Base-by-base conservation (phyloP, 1,139 yeast species). In the Blastobotrys apis region DNA sequence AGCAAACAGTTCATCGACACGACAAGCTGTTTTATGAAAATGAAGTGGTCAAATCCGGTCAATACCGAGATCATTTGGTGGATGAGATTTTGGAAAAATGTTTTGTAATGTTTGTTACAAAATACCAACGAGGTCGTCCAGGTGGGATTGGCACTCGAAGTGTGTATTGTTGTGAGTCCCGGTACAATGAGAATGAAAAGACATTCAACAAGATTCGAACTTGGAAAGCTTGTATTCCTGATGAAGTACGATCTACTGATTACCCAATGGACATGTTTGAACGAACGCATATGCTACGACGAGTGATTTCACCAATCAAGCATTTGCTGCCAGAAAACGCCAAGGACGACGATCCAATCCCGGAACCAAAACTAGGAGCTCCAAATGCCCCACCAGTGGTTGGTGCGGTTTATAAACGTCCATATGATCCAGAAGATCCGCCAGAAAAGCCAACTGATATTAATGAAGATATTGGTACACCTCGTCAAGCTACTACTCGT, bases 201-300 rank as follows among this genome's bases (percentile, higher is more conserved):
- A 83, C 82, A 22, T 92, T 92, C 71, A 92, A 92, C 67, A 83
- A 94, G 62, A 92, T 92, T 58, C 78, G 97, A 60, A 92, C 98
- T 1, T 92, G 98, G 98, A 92, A 87, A 64, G 97, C 97, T 3
- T 92, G 98, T 69, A 75, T 92, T 53, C 98, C 98, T 0, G 98
- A 92, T 65, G 98, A 90, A 62, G 85, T 90, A 33, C 79, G 97
- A 59, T 90, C 84, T 51, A 75, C 78, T 41, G 97, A 92, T 62
- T 70, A 69, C 48, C 87, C 87, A 39, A 90, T 94, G 54, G 81
- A 81, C 35, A 44, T 58, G 46, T 71, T 66, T 57, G 72, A 67
- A 19, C 56, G 59, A 33, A 77, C 80, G 1, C 61, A 67, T 23
- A 80, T 78, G 20, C 68, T 78, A 27, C 64, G 71, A 43, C 76